Evolutionary conservation across 2,329 filamentous ascomycete species (phyloP).

Genomic region (Diaporthe sp.): DNA sequence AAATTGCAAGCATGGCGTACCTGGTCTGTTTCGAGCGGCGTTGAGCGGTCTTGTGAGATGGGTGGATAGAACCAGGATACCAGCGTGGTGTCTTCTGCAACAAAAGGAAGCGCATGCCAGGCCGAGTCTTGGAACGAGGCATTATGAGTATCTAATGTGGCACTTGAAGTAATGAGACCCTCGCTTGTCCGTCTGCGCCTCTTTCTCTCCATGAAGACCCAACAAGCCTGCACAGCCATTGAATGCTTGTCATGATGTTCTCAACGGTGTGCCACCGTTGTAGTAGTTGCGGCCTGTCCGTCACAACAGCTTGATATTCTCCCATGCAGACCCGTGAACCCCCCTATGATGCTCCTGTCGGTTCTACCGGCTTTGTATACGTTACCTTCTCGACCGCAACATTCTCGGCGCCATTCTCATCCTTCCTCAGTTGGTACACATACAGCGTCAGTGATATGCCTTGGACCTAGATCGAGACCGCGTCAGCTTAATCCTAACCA

Average conservation of each 20-base stretch:
- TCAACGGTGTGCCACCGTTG: not conserved
- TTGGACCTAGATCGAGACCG: slow-evolving; percentile 77
- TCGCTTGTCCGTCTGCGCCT: slow-evolving; percentile 4
- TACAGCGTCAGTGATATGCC: slow-evolving; percentile 96
- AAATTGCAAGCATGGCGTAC: slow-evolving; percentile 22
- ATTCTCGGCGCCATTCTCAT: slow-evolving; percentile 81
- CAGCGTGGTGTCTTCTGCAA: slow-evolving; percentile 37
- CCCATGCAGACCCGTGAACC: not conserved
- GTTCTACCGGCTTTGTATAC: slow-evolving; percentile 82
- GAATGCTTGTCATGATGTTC: not conserved
- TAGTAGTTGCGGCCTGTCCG: not conserved
- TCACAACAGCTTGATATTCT: not conserved
- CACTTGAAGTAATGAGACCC: slow-evolving; percentile 17
- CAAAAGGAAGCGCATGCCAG: slow-evolving; percentile 33
- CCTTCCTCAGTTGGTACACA: slow-evolving; percentile 88
- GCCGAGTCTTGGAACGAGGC: slow-evolving; percentile 22
- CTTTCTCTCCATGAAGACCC: not conserved
- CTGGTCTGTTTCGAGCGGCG: slow-evolving; percentile 5
- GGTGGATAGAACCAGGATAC: slow-evolving; percentile 18
- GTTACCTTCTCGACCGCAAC: slow-evolving; percentile 90
- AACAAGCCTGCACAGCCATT: not conserved
- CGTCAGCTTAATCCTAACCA: slow-evolving; percentile 4
- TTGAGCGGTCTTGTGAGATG: not conserved
- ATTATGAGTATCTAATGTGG: slow-evolving; percentile 32
- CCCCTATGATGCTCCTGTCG: slow-evolving; percentile 63